Base-by-base conservation (phyloP, 2,329 filamentous ascomycete species). In the Paecilomyces dactylethromorphus region DNA sequence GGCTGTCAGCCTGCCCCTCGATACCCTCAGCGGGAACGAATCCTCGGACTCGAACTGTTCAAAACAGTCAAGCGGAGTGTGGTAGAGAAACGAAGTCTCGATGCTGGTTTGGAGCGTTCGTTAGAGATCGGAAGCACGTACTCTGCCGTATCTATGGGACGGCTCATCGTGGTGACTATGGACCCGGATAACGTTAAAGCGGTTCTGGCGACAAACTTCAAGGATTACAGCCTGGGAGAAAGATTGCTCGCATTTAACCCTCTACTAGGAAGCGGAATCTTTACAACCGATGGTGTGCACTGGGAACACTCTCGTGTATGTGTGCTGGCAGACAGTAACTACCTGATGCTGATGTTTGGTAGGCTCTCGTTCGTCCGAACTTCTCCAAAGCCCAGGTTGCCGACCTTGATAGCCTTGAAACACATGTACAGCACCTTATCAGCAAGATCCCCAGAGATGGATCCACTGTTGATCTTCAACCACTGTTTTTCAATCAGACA, bases 401-500 rank as follows among this genome's bases (percentile, higher is more conserved):
- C 21, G 21, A 52, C 21, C 49, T 52, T 52, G 49, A 18, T 2
- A 18, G n/a, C 12, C n/a, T 21, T 2, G 49, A 22, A 13, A 11
- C 7, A 12, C 49, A 52, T 52, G 49, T 26, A 10, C 12, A 22
- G 12, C 12, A 22, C 13, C 49, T 52, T 12, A 52, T 52, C 11
- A 18, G 8, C 24, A 6, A 5, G 18, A 11, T 22, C 8, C n/a
- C 4, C 21, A 15, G n/a, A 0, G 74, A 83, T 59, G 80, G 86
- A 53, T 71, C 76, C 1, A 79, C 78, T 0, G 79, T 89, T 10
- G 83, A 89, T 63, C 74, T 89, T 29, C 83, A 85, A 64, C 79
- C 82, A 11, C 71, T 87, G 8, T 87, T 89, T 66, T 88, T 88
- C 66, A 79, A 81, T 56, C 79, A 88, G 66, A 88, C 86, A 0